These are phyloP conservation scores for Paramecium sonneborni DNA, from an alignment of 73 alveolate species.

Conservation along the genomic window DNA sequence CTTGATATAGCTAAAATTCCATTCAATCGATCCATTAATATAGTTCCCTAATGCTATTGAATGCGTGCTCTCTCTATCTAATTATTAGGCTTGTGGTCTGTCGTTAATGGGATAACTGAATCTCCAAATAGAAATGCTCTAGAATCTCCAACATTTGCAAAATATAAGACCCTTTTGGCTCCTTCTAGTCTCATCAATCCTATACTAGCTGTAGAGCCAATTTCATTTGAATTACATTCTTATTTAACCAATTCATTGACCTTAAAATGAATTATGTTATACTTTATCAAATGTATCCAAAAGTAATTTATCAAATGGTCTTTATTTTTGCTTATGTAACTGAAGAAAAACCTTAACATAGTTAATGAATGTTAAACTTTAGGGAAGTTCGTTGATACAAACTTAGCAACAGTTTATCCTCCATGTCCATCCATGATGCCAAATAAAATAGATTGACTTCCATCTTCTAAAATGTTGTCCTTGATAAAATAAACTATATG, in stretches of 20 bases:
- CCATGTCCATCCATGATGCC: conserved; percentile 70
- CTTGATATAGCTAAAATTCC: conserved; percentile 68
- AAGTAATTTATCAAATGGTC: background rate
- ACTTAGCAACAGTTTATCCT: conserved; percentile 57
- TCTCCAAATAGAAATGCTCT: conserved; percentile 69
- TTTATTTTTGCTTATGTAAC: conserved; percentile 8
- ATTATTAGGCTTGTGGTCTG: conserved; percentile 80
- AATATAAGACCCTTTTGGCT: conserved; percentile 73
- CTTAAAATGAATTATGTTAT: background rate
- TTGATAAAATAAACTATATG: conserved; percentile 44
- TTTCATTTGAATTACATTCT: conserved; percentile 63
- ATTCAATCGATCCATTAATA: conserved; percentile 59
- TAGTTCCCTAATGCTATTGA: conserved; percentile 59
- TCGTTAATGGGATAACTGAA: conserved; percentile 69
- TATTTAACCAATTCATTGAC: conserved; percentile 8
- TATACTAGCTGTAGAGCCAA: conserved; percentile 81
- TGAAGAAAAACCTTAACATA: conserved; percentile 29
- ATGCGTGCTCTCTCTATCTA: conserved; percentile 73
- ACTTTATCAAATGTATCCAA: conserved; percentile 15
- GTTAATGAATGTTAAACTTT: conserved; percentile 30
- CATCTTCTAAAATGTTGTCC: conserved; percentile 66
- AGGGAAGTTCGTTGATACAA: conserved; percentile 57
- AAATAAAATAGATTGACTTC: conserved; percentile 60
- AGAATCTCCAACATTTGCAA: conserved; percentile 87
- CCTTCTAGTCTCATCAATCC: conserved; percentile 78